phyloP scores from a whole-genome alignment of 345 rosid genomes.

The Nasturtium officinale region DNA sequence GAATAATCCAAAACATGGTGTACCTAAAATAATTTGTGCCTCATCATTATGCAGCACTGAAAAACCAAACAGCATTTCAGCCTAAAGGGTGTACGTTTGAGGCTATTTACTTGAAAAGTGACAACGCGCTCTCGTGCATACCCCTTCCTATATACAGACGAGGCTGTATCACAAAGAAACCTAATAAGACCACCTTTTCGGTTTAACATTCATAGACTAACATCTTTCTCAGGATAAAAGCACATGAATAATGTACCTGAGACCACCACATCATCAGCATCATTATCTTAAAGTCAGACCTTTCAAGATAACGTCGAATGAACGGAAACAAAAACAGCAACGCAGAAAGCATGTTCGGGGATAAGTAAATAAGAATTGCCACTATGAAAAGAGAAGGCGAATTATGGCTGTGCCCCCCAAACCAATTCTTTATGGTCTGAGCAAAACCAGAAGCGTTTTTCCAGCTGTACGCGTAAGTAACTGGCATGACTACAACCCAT shows the following conservation, averaged over 20 bases:
- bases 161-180: conserved; percentile 50
- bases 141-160: conserved; percentile 62
- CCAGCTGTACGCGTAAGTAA: conserved; percentile 60
- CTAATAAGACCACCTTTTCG: too few relatives aligned
- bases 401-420: conserved; percentile 50
- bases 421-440: conserved; percentile 54
- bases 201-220: too few relatives aligned
- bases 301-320: conserved; percentile 57
- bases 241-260: conserved; percentile 59
- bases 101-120: conserved; percentile 64
- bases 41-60: too few relatives aligned
- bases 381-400: conserved; percentile 53
- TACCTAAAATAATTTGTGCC: too few relatives aligned
- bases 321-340: conserved; percentile 54
- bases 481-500: conserved; percentile 57
- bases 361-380: conserved; percentile 52
- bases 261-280: conserved; percentile 73
- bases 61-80: too few relatives aligned
- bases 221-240: too few relatives aligned
- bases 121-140: conserved; percentile 62
- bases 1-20: conserved; percentile 62
- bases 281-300: conserved; percentile 51
- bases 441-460: conserved; percentile 53
- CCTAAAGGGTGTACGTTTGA: too few relatives aligned
- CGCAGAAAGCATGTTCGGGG: conserved; percentile 57